Evolutionary conservation across 805 yeast species (phyloP).

Genomic region (Saturnispora bothae): DNA sequence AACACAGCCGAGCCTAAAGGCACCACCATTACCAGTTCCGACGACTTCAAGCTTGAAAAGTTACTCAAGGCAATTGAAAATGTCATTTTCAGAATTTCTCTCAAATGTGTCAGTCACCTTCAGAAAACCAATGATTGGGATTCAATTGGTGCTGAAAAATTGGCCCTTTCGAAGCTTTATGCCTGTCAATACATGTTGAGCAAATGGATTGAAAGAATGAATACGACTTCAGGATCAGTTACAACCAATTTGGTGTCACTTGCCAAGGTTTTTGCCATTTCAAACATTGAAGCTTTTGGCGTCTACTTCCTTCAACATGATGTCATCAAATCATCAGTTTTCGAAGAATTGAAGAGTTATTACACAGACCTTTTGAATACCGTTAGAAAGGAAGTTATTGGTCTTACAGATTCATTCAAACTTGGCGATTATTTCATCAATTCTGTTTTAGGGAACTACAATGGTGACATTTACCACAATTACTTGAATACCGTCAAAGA

Average conservation of each 20-base stretch:
- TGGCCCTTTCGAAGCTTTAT: constrained; percentile 38
- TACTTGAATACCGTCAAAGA: constrained; percentile 49
- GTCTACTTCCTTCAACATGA: constrained; percentile 61
- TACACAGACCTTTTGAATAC: constrained; percentile 37
- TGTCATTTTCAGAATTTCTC: constrained; percentile 31
- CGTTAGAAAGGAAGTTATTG: constrained; percentile 60
- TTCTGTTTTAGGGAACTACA: constrained; percentile 69
- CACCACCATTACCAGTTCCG: constrained; percentile 22
- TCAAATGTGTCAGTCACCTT: constrained; percentile 25
- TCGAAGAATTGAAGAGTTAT: constrained; percentile 31
- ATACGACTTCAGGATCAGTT: constrained; percentile 23
- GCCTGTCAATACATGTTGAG: constrained; percentile 39
- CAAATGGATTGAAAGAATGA: constrained; percentile 28
- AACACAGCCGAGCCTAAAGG: constrained; percentile 18
- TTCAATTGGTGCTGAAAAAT: constrained; percentile 35
- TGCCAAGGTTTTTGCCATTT: constrained; percentile 52
- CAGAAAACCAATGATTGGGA: constrained; percentile 34
- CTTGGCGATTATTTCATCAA: constrained; percentile 72
- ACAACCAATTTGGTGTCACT: constrained; percentile 41
- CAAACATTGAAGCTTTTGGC: constrained; percentile 59
- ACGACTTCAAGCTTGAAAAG: constrained; percentile 22
- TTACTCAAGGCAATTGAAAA: constrained; percentile 32
- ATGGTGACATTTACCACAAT: constrained; percentile 76
- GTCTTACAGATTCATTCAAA: constrained; percentile 76
- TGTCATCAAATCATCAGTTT: constrained; percentile 40